Evolutionary conservation across 768 basidiomycete genomes (phyloP), one percentile per base, ranked within the genome.

Genomic region (Cyclocybe cylindracea): DNA sequence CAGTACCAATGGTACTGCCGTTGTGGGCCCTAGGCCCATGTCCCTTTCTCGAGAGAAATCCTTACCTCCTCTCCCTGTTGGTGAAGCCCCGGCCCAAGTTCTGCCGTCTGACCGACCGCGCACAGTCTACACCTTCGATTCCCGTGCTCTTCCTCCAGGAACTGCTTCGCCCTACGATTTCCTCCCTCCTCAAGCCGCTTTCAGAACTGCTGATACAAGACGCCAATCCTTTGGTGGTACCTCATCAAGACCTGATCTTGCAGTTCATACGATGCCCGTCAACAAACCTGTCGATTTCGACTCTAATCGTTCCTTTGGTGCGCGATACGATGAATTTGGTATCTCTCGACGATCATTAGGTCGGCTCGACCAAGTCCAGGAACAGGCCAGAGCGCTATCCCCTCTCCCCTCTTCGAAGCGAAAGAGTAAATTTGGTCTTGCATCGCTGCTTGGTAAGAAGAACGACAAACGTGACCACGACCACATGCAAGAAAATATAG

Each of bases 151-250:
- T 33, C 71, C 75, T 13, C 72, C 75, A n/a, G 75, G 75, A 7
- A 65, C 72, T n/a, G 68, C 70, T 13, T 69, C 74, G 16, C 64
- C 69, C 0, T 72, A 78, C 40, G 80, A 80, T 51, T 83, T 87
- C 60, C 58, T 77, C 7, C 84, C 83, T 31, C 86, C 87, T 2
- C 78, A 82, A 44, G 79, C 84, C 3, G 78, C 85, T 3, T 90
- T 89, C 76, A 79, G 79, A 39, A 70, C 60, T 13, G 50, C 62
- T 37, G 88, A 89, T 49, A 57, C 60, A 35, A 77, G 91, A 54
- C 76, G 91, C 39, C 91, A 91, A 64, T 93, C 91, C 2, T 91
- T 92, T 54, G 75, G 83, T 37, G 91, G 90, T 13, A 69, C 82
- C 16, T 71, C 80, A 10, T 79, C 84, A 5, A 78, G 78, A 14